Evolutionary conservation across 257 asterid genomes (phyloP), one percentile per base, ranked within the genome.

Genomic region (Gardenia jasminoides): DNA sequence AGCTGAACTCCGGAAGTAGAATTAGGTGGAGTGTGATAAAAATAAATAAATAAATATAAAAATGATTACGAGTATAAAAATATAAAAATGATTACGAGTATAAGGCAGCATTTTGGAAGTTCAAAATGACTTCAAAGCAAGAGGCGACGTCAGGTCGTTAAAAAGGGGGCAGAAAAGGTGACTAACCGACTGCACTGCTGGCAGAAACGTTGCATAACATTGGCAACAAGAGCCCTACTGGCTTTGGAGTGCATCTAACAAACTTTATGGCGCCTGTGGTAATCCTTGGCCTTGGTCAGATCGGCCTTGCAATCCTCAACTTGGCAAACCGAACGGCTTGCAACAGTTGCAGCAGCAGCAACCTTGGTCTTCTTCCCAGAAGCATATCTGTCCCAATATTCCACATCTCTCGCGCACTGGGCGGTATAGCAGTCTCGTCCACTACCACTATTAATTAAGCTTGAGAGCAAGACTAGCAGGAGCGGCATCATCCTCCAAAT

Each of bases 171-270:
- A 26, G 44, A 30, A 8, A 39, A 50, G 24, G 69, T n/a, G n/a
- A 80, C 75, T 76, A 69, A 92, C 97, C 97, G 90, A 87, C 97
- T 93, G 83, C 97, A 93, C 91, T 91, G 97, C 87, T 91, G 96
- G 85, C 97, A 91, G 81, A 91, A 93, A 0, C 97, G 90, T 86
- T 91, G 98, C 97, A 93, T 88, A 80, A 87, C 84, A 79, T 88
- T 90, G 28, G 85, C 92, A 6, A 91, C 90, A 52, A 90, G 91
- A 10, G 97, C 97, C 76, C 80, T 83, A 79, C 76, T 87, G 62
- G 93, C 89, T 85, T 91, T 91, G 66, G 97, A 93, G 80, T 90
- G 95, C 87, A 85, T 82, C 89, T 91, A 90, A 80, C 97, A 93
- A 54, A 91, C 97, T 79, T 93, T 93, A 76, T 93, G 97, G 31